Base-by-base conservation (phyloP, 75 land plant genomes). In the Selaginella moellendorffii region DNA sequence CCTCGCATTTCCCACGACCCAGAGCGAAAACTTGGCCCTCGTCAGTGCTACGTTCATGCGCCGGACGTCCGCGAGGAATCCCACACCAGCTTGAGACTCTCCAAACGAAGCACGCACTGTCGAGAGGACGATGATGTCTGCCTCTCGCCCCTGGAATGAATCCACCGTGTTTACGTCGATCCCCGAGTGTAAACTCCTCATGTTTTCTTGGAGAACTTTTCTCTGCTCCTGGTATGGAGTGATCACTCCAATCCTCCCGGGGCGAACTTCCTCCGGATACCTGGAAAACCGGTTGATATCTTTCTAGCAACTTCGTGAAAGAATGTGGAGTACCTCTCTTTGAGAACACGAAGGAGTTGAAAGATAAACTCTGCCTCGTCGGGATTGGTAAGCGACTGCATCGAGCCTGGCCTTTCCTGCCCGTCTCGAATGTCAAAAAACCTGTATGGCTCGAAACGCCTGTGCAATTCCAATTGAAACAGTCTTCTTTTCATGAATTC, bases 1-100 rank as follows among this genome's bases (percentile, higher is more conserved):
- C 46, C 46, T 36, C 26, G 88, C 79, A 79, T 95, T 83, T n/a
- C 99, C 97, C 26, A 95, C 68, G 42, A 95, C 79, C 99, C 99
- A 95, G 1, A 89, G 68, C 24, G 91, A 89, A 31, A 82, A 63
- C 62, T 72, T 85, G 9, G 99, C 99, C 30, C 99, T 76, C 22
- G 99, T 95, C 62, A 95, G 75, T 46, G 99, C 87, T 65, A 95
- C 99, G 78, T 95, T 95, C 99, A 95, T 95, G 30, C 99, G 65
- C 52, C 99, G 79, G 1, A 89, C 82, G 83, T 95, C 99, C 9
- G 96, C 96, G 54, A 95, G 96, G 78, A 95, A 95, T 17, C 99
- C 99, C 76, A 95, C 78, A 31, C 69, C 73, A 36, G 63, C 29
- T 30, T 30, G 24, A 27, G 66, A 23, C 5, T 36, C 14, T 28